Conservation (phyloP, 805 yeast species). For the Ogataea henricii region DNA sequence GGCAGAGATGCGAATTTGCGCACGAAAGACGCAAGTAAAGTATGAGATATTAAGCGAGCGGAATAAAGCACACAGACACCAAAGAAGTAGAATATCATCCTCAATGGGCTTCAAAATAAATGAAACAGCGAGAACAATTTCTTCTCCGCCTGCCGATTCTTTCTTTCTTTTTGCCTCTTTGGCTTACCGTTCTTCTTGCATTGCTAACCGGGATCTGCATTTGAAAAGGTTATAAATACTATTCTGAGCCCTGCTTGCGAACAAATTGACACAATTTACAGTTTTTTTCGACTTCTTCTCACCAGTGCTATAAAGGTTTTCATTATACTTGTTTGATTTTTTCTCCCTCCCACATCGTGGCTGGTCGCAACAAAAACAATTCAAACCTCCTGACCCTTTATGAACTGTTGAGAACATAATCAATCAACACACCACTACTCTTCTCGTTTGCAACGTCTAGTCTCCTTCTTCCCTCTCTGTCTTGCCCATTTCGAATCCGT, state of each 20-base stretch:
- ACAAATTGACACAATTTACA: neutral
- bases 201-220: conserved; percentile 65
- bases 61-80: neutral
- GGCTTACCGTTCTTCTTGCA: conserved; percentile 55
- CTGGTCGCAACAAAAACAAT: no score
- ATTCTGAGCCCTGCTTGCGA: conserved; percentile 47
- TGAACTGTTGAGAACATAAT: no score
- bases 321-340: neutral
- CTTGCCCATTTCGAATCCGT: neutral
- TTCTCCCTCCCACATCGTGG: no score
- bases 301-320: neutral
- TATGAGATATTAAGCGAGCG: conserved; percentile 5
- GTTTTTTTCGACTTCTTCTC: no score
- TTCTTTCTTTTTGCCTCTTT: conserved; percentile 74
- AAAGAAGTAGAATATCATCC: conserved; percentile 2
- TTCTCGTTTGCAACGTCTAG: no score
- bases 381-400: no score
- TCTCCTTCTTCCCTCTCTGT: neutral
- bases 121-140: conserved; percentile 67
- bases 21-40: conserved; percentile 4
- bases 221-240: conserved; percentile 76
- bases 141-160: conserved; percentile 71
- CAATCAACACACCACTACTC: no score
- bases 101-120: conserved; percentile 66
- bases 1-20: conserved; percentile 2